Percentiles rank a stretch among this genome's conserved stretches.
Conservation (phyloP, 805 yeast genomes). For the Monosporozyma aerobia region DNA sequence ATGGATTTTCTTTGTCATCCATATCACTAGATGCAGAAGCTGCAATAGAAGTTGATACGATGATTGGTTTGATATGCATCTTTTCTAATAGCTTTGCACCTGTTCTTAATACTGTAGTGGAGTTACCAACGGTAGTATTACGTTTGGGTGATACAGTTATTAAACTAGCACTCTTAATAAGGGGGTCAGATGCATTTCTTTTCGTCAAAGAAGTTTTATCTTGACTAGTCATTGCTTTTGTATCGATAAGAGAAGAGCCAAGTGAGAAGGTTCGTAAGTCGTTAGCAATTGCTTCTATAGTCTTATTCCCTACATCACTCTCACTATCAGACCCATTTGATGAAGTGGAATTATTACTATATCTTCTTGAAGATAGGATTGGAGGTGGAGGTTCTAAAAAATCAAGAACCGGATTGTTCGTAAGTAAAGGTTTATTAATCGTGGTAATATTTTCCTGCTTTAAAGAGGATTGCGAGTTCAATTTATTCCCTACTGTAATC, state of each 20-base stretch:
- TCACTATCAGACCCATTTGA: constrained; percentile 15
- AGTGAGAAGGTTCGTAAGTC: constrained; percentile 10
- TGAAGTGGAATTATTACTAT: constrained; percentile 6
- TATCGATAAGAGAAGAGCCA: constrained; percentile 1
- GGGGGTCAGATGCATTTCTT: neutral
- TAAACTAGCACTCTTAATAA: neutral
- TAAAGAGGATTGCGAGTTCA: neutral
- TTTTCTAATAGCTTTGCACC: constrained; percentile 35
- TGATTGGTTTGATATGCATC: constrained; percentile 34
- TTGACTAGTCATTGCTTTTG: neutral
- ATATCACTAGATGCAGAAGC: neutral
- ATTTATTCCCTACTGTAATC: constrained; percentile 1
- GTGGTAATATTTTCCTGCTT: neutral
- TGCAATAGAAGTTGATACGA: neutral
- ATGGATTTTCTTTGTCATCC: constrained; percentile 16
- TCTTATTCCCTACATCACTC: constrained; percentile 9
- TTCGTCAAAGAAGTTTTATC: neutral
- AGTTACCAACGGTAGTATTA: neutral
- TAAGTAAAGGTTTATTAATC: neutral
- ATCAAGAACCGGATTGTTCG: neutral
- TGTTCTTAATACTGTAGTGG: constrained; percentile 11
- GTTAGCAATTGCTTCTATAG: constrained; percentile 8
- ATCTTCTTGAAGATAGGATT: constrained; percentile 1
- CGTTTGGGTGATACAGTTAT: neutral
- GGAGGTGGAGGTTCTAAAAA: constrained; percentile 6